These are phyloP conservation scores for Leishmania tropica DNA, from an alignment of 208 protist species.

Conservation along the genomic window DNA sequence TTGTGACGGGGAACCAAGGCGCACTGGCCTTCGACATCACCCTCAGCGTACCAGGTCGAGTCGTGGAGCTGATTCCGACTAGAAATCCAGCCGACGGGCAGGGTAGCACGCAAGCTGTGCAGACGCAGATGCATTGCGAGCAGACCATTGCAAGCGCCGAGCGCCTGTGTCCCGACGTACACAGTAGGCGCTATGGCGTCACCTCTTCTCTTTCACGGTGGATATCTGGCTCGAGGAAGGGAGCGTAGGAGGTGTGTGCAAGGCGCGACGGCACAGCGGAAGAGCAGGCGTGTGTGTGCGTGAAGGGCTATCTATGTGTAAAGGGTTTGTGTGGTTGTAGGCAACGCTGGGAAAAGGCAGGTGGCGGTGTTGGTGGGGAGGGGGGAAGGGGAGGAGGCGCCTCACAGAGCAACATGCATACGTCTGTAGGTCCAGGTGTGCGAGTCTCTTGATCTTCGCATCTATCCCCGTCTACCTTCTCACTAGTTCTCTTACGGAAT, in stretches of 20 bases:
- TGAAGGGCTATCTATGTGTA: not conserved
- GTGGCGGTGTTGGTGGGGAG: not conserved
- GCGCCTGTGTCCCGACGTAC: not conserved
- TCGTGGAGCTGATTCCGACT: constrained; percentile 1
- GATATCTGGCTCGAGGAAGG: not conserved
- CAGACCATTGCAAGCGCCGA: not conserved
- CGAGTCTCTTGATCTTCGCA: not conserved
- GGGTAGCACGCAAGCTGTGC: not conserved
- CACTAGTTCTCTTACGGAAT: not conserved
- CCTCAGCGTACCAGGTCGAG: not conserved
- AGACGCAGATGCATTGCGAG: not conserved
- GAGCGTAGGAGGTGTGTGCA: not conserved
- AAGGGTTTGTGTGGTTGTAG: not conserved
- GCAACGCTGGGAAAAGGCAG: not conserved
- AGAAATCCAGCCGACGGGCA: not conserved
- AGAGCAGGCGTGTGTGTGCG: not conserved
- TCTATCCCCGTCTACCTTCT: not conserved
- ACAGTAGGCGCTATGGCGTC: not conserved
- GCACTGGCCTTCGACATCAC: not conserved
- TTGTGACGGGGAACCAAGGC: constrained; percentile 4
- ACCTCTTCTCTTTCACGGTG: not conserved
- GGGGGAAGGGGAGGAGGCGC: not conserved
- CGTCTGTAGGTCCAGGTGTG: not conserved
- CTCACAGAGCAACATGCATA: too few species aligned
- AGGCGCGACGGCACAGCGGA: not conserved